Conservation (phyloP, 352 stramenopile genomes). For the Stephanocyclus meneghinianus region DNA sequence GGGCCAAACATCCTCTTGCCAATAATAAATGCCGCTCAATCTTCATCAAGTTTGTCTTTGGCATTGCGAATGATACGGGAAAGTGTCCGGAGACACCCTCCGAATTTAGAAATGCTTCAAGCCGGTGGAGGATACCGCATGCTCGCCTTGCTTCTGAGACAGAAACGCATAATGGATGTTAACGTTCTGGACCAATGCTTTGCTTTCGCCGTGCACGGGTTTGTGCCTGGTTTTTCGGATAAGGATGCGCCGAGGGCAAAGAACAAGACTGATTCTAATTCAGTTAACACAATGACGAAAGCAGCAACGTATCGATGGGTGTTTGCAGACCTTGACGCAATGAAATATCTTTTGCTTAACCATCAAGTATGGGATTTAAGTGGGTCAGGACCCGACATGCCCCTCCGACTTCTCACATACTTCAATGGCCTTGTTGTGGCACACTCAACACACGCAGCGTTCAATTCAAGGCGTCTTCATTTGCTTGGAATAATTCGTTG, state of each 20-base stretch:
- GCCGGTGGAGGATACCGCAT: slow-evolving; percentile 77
- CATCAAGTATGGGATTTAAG: slow-evolving; percentile 84
- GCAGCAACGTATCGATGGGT: slow-evolving; percentile 67
- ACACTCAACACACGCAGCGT: slow-evolving; percentile 78
- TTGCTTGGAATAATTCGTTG: slow-evolving; percentile 81
- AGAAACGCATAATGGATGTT: slow-evolving; percentile 80
- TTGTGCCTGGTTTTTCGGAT: slow-evolving; percentile 59
- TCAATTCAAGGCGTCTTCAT: slow-evolving; percentile 82
- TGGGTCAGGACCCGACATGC: slow-evolving; percentile 70
- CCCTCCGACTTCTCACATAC: slow-evolving; percentile 71
- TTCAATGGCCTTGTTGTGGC: slow-evolving; percentile 81
- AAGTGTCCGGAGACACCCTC: slow-evolving; percentile 70
- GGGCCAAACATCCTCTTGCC: slow-evolving; percentile 80
- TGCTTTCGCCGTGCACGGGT: slow-evolving; percentile 82
- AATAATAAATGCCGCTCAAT: slow-evolving; percentile 74
- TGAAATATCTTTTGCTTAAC: slow-evolving; percentile 84
- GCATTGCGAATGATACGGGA: slow-evolving; percentile 77
- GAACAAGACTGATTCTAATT: slow-evolving; percentile 33
- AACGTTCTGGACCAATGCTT: slow-evolving; percentile 83
- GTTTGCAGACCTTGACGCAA: slow-evolving; percentile 84
- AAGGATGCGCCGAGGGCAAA: slow-evolving; percentile 50
- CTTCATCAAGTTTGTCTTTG: slow-evolving; percentile 66
- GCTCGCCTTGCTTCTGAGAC: slow-evolving; percentile 75
- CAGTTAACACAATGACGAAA: slow-evolving; percentile 42
- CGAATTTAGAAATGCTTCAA: slow-evolving; percentile 83